A percentile compares a stretch with the other conserved stretches of the same genome.
phyloP scores from a whole-genome alignment of 129 eudicot species.

The Ambrosia artemisiifolia region DNA sequence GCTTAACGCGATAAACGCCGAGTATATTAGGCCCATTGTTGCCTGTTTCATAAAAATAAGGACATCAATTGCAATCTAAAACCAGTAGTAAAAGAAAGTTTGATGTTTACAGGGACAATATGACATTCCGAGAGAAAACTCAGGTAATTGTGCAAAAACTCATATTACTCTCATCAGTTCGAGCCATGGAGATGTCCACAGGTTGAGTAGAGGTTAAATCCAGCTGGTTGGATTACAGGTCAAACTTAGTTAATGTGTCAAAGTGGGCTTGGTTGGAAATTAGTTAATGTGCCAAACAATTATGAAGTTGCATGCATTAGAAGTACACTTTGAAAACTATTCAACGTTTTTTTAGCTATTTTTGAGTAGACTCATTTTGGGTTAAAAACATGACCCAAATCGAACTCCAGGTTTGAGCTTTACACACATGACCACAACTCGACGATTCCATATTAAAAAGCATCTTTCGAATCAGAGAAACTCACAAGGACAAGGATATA shows the following conservation, averaged over 20 bases:
- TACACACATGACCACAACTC: background rate
- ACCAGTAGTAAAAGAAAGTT: background rate
- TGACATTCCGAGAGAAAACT: background rate
- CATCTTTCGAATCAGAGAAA: background rate
- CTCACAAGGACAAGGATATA: no score
- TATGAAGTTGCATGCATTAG: background rate
- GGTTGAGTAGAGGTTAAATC: no score
- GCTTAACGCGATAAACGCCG: slow-evolving; percentile 59
- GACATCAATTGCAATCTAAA: slow-evolving; percentile 4
- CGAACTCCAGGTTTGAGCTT: background rate
- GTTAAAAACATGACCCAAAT: background rate
- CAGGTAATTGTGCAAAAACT: background rate
- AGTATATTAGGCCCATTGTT: slow-evolving; percentile 78
- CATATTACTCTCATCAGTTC: background rate
- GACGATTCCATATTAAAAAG: background rate
- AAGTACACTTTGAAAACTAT: background rate
- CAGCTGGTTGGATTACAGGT: background rate
- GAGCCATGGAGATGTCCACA: background rate
- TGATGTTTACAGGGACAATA: background rate
- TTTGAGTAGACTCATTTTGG: background rate
- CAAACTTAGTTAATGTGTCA: background rate
- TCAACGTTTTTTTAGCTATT: background rate
- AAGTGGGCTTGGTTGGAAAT: background rate
- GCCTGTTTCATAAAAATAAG: slow-evolving; percentile 44
- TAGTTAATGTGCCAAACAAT: no score